A percentile compares a stretch with the other conserved stretches of the same genome.
Evolutionary conservation across 2,329 filamentous ascomycete species (phyloP).

Genomic region (Exophiala alcalophila): DNA sequence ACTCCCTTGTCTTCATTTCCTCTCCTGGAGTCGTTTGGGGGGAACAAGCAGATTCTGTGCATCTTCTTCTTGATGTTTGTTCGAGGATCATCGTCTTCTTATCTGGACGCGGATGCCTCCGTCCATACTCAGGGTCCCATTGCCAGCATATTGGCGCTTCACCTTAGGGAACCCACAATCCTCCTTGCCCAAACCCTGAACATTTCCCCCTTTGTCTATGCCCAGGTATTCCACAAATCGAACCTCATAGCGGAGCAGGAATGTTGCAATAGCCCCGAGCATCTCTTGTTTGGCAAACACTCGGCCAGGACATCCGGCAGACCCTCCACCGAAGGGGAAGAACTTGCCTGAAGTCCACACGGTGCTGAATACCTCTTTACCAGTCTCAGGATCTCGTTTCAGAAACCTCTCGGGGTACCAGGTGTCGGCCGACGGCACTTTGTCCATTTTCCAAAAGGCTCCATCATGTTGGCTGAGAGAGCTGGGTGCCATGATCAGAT

Average conservation of each 20-base stretch:
- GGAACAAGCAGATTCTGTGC: too few relatives aligned
- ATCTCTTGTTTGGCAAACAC: conserved; percentile 45
- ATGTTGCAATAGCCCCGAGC: conserved; percentile 34
- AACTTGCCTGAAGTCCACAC: conserved; percentile 25
- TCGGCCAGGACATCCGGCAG: conserved; percentile 40
- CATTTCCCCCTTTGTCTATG: conserved; percentile 2
- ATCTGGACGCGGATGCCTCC: conserved; percentile 24
- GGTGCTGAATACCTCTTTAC: conserved; percentile 15
- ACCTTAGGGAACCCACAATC: conserved; percentile 16
- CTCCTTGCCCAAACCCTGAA: conserved; percentile 8
- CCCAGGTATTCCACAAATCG: conserved; percentile 21
- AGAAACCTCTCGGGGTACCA: conserved; percentile 29
- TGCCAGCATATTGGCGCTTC: conserved; percentile 20
- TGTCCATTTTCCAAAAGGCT: conserved; percentile 18
- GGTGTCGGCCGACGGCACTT: conserved; percentile 14
- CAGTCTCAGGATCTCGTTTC: conserved; percentile 13
- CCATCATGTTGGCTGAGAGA: conserved; percentile 23
- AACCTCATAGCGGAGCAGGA: conserved; percentile 17
- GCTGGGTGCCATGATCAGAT: conserved; percentile 23
- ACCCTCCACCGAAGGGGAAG: conserved; percentile 38
- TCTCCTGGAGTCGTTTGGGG: too few relatives aligned
- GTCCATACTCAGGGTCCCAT: conserved; percentile 22
- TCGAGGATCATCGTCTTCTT: conserved; percentile 14
- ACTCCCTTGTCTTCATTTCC: too few relatives aligned
- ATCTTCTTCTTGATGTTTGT: too few relatives aligned